Evolutionary conservation across 2,329 filamentous ascomycete genomes (phyloP).

Genomic region (Raffaelea ambrosiae): DNA sequence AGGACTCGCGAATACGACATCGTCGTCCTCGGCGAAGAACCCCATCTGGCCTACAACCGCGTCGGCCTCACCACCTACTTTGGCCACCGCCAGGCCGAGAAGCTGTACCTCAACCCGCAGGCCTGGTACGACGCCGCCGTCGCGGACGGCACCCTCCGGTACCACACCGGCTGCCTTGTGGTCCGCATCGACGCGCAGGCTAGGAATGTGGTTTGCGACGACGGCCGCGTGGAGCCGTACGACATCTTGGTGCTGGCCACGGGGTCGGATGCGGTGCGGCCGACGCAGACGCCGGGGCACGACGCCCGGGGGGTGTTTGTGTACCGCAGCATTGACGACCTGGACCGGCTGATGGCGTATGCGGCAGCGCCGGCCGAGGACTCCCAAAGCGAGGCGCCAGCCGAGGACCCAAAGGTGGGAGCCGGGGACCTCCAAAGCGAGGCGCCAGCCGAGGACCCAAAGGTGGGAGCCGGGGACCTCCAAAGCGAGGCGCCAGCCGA

Average conservation of each 20-base stretch:
- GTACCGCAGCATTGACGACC: constrained; percentile 76
- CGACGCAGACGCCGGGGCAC: constrained; percentile 61
- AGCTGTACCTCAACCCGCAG: constrained; percentile 76
- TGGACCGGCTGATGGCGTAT: constrained; percentile 68
- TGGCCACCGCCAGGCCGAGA: constrained; percentile 74
- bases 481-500: too few relatives aligned
- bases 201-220: constrained; percentile 61
- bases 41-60: constrained; percentile 83
- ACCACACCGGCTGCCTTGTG: constrained; percentile 65
- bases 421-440: constrained; percentile 26
- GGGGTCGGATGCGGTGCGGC: constrained; percentile 75
- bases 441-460: neutral
- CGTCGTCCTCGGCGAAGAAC: constrained; percentile 79
- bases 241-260: constrained; percentile 79
- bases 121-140: constrained; percentile 57
- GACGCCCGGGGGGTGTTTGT: constrained; percentile 81
- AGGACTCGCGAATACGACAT: constrained; percentile 69
- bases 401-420: neutral
- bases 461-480: too few relatives aligned
- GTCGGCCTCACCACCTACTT: constrained; percentile 88
- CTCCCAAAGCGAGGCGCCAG: too few relatives aligned
- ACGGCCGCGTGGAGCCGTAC: constrained; percentile 60
- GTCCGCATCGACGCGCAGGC: constrained; percentile 54
- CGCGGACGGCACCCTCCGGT: constrained; percentile 58
- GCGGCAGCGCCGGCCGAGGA: constrained; percentile 49